phyloP scores from a whole-genome alignment of 352 stramenopile genomes.

The Thalassiosira livingstoniorum region DNA sequence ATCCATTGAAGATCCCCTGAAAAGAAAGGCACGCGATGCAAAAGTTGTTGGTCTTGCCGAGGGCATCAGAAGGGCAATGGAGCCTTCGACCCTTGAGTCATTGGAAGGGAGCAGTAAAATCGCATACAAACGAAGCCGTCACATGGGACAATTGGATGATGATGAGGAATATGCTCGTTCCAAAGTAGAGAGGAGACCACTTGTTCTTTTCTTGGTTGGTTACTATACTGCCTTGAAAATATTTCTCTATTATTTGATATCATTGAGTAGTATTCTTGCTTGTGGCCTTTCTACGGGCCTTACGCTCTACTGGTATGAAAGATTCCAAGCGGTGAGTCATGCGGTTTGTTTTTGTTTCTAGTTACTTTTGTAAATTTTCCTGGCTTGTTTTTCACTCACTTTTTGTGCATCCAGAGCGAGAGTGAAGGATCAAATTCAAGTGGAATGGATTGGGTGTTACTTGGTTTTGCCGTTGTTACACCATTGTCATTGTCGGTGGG shows the following conservation, averaged over 20 bases:
- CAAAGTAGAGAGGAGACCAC: constrained; percentile 40
- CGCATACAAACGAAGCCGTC: constrained; percentile 7
- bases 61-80: constrained; percentile 12
- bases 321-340: constrained; percentile 34
- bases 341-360: not conserved
- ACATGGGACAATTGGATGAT: constrained; percentile 33
- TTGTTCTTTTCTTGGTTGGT: constrained; percentile 34
- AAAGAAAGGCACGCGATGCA: constrained; percentile 28
- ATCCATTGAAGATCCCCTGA: constrained; percentile 26
- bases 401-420: not conserved
- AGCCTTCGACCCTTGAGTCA: constrained; percentile 6
- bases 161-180: constrained; percentile 54
- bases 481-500: constrained; percentile 60
- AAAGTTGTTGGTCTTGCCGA: constrained; percentile 47
- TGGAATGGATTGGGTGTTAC: constrained; percentile 73
- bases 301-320: constrained; percentile 67
- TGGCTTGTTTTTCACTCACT: not conserved
- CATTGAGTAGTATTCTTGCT: constrained; percentile 61
- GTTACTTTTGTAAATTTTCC: not conserved
- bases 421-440: constrained; percentile 4
- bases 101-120: constrained; percentile 38
- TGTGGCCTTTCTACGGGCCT: constrained; percentile 48
- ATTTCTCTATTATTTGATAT: constrained; percentile 69
- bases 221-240: constrained; percentile 67
- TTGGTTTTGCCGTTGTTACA: constrained; percentile 69